Evolutionary conservation across 2,329 filamentous ascomycete species (phyloP).

Genomic region (Fusarium sp.): DNA sequence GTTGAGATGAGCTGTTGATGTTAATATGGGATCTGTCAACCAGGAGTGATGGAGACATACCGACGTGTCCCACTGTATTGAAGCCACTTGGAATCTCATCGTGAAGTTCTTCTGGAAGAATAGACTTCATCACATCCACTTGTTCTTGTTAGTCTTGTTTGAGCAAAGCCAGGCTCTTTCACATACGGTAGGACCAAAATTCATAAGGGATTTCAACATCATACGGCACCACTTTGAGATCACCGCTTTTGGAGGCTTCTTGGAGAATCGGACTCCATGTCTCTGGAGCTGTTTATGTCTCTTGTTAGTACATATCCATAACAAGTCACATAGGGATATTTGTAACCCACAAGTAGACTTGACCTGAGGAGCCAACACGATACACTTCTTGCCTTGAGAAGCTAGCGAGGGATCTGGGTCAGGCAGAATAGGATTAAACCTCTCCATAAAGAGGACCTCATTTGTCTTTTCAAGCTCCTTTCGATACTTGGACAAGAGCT

Average conservation of each 20-base stretch:
- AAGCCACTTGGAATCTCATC: slow-evolving; percentile 89
- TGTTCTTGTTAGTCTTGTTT: slow-evolving; percentile 35
- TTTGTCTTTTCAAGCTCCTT: slow-evolving; percentile 74
- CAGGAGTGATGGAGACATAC: slow-evolving; percentile 60
- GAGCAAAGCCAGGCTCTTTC: background rate
- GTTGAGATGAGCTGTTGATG: slow-evolving; percentile 83
- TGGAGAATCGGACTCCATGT: slow-evolving; percentile 83
- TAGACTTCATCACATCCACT: slow-evolving; percentile 86
- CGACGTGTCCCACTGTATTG: slow-evolving; percentile 89
- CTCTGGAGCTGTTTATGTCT: slow-evolving; percentile 60
- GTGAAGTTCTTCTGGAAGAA: slow-evolving; percentile 85
- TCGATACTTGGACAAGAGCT: slow-evolving; percentile 80
- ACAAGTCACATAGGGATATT: background rate
- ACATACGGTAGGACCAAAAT: slow-evolving; percentile 85
- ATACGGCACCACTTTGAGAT: slow-evolving; percentile 81
- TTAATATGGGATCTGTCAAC: slow-evolving; percentile 7
- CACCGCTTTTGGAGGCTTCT: slow-evolving; percentile 77
- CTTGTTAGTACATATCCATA: slow-evolving; percentile 12
- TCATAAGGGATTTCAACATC: slow-evolving; percentile 84
- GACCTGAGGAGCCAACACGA: slow-evolving; percentile 72
- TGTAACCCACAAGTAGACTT: slow-evolving; percentile 63
- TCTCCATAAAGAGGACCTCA: slow-evolving; percentile 76
- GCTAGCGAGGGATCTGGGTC: slow-evolving; percentile 72
- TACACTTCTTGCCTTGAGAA: slow-evolving; percentile 71
- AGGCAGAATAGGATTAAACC: slow-evolving; percentile 73